These are phyloP conservation scores for Geum urbanum DNA, from an alignment of 306 rosid genomes.

Conservation along the genomic window DNA sequence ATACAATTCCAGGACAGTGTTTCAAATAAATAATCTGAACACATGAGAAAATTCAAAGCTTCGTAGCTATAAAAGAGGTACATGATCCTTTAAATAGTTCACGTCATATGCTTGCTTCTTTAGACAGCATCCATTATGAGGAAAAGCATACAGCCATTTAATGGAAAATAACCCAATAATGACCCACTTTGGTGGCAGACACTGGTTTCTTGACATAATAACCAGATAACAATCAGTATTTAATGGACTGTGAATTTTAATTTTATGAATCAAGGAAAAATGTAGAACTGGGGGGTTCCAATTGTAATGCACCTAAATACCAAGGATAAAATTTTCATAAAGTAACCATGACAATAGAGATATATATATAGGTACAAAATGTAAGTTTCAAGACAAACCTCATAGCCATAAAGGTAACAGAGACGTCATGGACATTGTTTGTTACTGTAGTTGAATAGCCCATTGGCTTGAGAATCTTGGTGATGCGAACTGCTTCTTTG, in stretches of 20 bases:
- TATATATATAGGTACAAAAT: background rate
- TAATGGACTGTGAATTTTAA: background rate
- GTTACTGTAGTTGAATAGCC: constrained; percentile 61
- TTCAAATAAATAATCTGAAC: background rate
- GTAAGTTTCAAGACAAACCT: constrained; percentile 51
- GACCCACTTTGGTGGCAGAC: too few relatives aligned
- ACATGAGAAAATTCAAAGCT: background rate
- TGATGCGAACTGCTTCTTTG: constrained; percentile 41
- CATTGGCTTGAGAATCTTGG: constrained; percentile 73
- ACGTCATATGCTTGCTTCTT: too few relatives aligned
- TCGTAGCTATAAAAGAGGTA: background rate
- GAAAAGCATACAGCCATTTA: background rate
- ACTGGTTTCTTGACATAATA: too few relatives aligned
- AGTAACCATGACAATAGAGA: constrained; percentile 7
- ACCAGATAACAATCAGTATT: background rate
- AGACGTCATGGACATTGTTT: constrained; percentile 50
- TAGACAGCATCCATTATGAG: background rate
- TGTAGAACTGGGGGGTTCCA: background rate
- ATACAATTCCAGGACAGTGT: background rate
- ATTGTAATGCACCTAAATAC: background rate
- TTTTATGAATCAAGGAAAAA: background rate
- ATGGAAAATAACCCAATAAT: background rate
- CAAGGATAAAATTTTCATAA: background rate
- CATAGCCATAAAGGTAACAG: constrained; percentile 62
- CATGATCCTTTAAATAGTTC: background rate